Percentiles rank a stretch among this genome's conserved stretches.
phyloP scores from a whole-genome alignment of 495 filamentous ascomycete species.

The Penicillium cataractarum region DNA sequence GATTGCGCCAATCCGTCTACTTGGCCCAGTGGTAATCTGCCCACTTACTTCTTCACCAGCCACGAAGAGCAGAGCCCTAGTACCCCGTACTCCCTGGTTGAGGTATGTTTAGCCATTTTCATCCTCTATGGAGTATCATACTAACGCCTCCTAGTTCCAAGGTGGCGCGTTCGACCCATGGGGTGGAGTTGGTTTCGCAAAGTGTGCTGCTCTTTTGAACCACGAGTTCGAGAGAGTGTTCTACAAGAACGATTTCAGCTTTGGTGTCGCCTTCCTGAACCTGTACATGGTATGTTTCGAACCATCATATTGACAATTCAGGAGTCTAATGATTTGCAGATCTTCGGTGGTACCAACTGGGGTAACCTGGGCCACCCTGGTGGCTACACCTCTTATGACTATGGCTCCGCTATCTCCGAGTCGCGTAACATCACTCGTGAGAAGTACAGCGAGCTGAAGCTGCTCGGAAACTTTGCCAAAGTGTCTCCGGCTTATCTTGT shows the following conservation, averaged over 20 bases:
- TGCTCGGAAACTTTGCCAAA: constrained; percentile 72
- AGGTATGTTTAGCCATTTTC: constrained; percentile 38
- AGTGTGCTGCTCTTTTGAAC: constrained; percentile 66
- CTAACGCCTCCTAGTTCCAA: constrained; percentile 57
- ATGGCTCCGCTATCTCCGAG: constrained; percentile 69
- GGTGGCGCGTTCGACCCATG: constrained; percentile 77
- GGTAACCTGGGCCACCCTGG: constrained; percentile 75
- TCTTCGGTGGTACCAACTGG: constrained; percentile 81
- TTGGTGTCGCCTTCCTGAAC: constrained; percentile 63
- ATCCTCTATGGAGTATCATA: not conserved
- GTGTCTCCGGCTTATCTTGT: constrained; percentile 68
- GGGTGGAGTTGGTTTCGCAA: constrained; percentile 68
- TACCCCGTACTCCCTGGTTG: constrained; percentile 70
- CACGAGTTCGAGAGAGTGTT: constrained; percentile 76
- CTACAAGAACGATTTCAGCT: constrained; percentile 77
- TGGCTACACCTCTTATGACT: constrained; percentile 78
- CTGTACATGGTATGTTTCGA: constrained; percentile 64
- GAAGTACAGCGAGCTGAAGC: constrained; percentile 79
- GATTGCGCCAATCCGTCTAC: constrained; percentile 57
- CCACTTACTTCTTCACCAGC: constrained; percentile 46
- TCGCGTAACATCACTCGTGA: constrained; percentile 66
- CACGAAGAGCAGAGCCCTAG: constrained; percentile 63
- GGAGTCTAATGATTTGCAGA: constrained; percentile 41
- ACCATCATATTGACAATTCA: not conserved
- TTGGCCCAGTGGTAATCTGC: constrained; percentile 53